phyloP scores from a whole-genome alignment of 305 asterid species.

The Stenogyne calaminthoides region DNA sequence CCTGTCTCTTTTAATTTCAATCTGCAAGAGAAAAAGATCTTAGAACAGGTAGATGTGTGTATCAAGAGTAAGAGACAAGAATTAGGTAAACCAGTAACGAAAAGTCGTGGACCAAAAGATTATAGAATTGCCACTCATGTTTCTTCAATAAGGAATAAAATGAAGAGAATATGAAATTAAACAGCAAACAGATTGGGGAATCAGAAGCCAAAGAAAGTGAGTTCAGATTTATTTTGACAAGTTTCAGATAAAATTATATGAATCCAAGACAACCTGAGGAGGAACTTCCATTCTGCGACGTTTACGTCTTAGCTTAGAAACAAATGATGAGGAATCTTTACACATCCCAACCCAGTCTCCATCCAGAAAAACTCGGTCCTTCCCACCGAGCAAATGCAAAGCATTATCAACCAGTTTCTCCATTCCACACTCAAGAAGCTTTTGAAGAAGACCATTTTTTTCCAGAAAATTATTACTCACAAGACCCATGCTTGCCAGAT shows the following conservation, averaged over 20 bases:
- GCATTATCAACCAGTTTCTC: constrained; percentile 60
- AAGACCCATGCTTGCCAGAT: constrained; percentile 86
- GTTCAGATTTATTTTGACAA: neutral
- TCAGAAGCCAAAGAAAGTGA: constrained; percentile 12
- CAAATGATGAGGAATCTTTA: constrained; percentile 73
- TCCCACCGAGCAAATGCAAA: constrained; percentile 45
- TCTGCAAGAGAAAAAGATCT: constrained; percentile 42
- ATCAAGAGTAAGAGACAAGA: neutral
- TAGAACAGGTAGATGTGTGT: neutral
- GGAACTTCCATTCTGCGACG: constrained; percentile 71
- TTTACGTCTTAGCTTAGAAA: constrained; percentile 63
- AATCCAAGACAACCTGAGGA: constrained; percentile 59
- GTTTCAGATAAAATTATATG: constrained; percentile 30
- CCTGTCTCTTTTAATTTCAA: constrained; percentile 79
- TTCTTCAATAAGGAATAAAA: constrained; percentile 4
- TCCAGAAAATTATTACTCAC: constrained; percentile 62
- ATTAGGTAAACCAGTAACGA: neutral
- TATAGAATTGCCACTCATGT: neutral
- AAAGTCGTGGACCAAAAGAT: constrained; percentile 7
- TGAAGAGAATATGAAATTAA: constrained; percentile 13
- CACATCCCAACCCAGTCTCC: constrained; percentile 94
- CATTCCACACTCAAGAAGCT: constrained; percentile 69
- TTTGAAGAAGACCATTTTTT: constrained; percentile 45
- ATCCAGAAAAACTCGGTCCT: constrained; percentile 73
- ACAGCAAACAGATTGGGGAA: neutral